phyloP scores from a whole-genome alignment of 371 early-diverging fungal genomes.

The Smittium mucronatum region DNA sequence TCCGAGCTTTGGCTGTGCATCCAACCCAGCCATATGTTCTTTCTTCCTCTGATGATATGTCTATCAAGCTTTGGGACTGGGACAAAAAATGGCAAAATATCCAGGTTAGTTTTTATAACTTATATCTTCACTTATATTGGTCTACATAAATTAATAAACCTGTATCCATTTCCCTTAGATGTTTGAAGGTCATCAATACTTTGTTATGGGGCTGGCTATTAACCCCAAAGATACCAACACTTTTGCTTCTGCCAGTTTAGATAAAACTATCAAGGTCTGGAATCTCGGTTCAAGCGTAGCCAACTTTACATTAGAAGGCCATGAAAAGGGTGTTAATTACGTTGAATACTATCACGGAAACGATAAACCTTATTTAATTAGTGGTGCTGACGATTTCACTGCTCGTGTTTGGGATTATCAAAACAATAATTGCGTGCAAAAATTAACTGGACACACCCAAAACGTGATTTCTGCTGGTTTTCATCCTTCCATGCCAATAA shows the following conservation, averaged over 20 bases:
- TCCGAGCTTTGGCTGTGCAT: slow-evolving; percentile 93
- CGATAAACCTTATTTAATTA: slow-evolving; percentile 89
- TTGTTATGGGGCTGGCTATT: slow-evolving; percentile 93
- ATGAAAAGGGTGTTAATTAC: slow-evolving; percentile 87
- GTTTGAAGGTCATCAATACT: slow-evolving; percentile 97
- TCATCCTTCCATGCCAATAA: slow-evolving; percentile 95
- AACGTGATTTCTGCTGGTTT: slow-evolving; percentile 91
- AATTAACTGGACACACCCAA: slow-evolving; percentile 94
- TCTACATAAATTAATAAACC: no score
- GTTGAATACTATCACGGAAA: slow-evolving; percentile 91
- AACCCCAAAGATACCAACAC: slow-evolving; percentile 96
- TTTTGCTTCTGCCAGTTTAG: slow-evolving; percentile 88
- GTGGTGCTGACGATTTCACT: slow-evolving; percentile 80
- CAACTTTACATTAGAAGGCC: slow-evolving; percentile 90
- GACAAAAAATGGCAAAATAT: slow-evolving; percentile 95
- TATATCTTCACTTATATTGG: no score
- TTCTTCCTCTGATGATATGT: slow-evolving; percentile 95
- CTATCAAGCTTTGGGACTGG: slow-evolving; percentile 98
- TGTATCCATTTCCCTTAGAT: slow-evolving; percentile 29
- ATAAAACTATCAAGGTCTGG: slow-evolving; percentile 75
- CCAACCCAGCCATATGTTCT: slow-evolving; percentile 86
- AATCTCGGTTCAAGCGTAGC: slow-evolving; percentile 73
- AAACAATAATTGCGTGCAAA: slow-evolving; percentile 94
- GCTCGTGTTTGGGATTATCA: slow-evolving; percentile 99
- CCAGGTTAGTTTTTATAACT: slow-evolving; percentile 37